Percentiles rank a stretch among this genome's conserved stretches.
Evolutionary conservation across 768 basidiomycete genomes (phyloP).

Genomic region (Panaeolus cyanescens): DNA sequence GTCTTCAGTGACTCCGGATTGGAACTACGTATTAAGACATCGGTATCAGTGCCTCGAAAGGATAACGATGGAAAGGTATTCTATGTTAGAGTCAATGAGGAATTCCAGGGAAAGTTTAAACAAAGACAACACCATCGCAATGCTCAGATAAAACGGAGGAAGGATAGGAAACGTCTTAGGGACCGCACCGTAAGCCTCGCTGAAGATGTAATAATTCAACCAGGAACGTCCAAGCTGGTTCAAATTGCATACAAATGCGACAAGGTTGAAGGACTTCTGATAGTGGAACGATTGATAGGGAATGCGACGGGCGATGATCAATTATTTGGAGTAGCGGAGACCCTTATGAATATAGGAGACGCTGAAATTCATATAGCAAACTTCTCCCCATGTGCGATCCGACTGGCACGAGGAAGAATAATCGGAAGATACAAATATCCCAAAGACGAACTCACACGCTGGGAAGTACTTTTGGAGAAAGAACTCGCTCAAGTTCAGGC

Average conservation of each 20-base stretch:
- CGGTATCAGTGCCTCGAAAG: not conserved
- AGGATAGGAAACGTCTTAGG: not conserved
- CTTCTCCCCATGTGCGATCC: conserved; percentile 10
- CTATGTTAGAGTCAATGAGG: not conserved
- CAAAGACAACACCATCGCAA: not conserved
- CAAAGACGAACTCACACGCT: not conserved
- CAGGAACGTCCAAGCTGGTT: conserved; percentile 8
- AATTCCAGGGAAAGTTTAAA: not conserved
- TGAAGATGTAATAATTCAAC: conserved; percentile 9
- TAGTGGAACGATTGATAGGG: conserved; percentile 13
- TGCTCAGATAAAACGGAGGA: not conserved
- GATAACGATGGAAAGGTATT: conserved; percentile 4
- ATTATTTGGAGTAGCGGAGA: conserved; percentile 13
- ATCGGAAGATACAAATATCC: conserved; percentile 2
- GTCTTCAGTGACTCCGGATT: conserved; percentile 11
- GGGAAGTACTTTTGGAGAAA: not conserved
- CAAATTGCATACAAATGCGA: not conserved
- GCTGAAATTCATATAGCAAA: conserved; percentile 5
- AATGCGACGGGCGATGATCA: conserved; percentile 5
- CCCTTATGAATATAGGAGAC: conserved; percentile 10
- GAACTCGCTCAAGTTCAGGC: not conserved
- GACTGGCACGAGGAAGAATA: conserved; percentile 12
- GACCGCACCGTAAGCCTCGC: conserved; percentile 6
- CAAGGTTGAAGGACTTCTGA: not conserved
- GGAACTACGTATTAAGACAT: conserved; percentile 3